These are phyloP conservation scores for Thymus quinquecostatus DNA, from an alignment of 257 asterid species.

Conservation along the genomic window DNA sequence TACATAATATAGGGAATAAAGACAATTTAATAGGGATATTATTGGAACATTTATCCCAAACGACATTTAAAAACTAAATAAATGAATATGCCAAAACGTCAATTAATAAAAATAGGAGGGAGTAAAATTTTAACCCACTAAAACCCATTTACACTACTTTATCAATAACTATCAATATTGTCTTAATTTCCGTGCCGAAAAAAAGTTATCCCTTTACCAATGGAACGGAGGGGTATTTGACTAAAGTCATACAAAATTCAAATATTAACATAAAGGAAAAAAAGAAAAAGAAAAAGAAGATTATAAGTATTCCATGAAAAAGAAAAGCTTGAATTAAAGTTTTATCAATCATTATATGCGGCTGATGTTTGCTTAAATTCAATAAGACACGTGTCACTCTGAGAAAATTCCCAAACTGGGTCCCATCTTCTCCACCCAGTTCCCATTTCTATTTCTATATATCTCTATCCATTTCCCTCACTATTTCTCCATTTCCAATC, in stretches of 20 bases:
- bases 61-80: too few species aligned
- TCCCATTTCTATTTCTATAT: conserved; percentile 1
- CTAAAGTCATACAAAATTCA: not conserved
- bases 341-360: conserved; percentile 22
- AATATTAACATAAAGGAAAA: not conserved
- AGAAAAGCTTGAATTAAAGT: not conserved
- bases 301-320: not conserved
- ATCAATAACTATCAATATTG: too few species aligned
- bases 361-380: conserved; percentile 32
- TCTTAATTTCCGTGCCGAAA: too few species aligned
- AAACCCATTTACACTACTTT: too few species aligned
- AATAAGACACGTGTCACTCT: conserved; percentile 38
- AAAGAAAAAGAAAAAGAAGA: not conserved
- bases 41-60: too few species aligned
- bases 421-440: conserved; percentile 5
- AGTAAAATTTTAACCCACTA: too few species aligned
- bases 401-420: not conserved
- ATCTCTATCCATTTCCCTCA: not conserved
- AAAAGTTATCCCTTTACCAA: too few species aligned
- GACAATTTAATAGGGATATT: too few species aligned
- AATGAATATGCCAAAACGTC: too few species aligned
- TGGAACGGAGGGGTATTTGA: not conserved
- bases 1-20: too few species aligned
- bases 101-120: too few species aligned
- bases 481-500: not conserved